Evolutionary conservation across 106 monocot species (phyloP).

Genomic region (Ottelia alismoides): DNA sequence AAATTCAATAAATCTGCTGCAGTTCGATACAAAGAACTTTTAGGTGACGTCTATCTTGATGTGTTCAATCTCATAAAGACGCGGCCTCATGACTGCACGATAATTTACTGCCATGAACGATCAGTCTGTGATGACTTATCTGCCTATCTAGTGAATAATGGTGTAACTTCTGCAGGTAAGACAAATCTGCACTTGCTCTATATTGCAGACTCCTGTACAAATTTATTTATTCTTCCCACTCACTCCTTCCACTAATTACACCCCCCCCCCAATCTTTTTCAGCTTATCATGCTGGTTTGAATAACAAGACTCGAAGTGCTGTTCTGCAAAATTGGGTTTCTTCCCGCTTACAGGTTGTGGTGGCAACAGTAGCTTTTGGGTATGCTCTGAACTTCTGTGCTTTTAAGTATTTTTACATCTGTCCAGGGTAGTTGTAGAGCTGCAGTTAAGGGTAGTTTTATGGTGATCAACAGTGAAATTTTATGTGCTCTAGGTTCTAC

Average conservation of each 20-base stretch:
- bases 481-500: too few relatives aligned
- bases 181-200: too few relatives aligned
- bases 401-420: too few relatives aligned
- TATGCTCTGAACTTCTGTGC: too few relatives aligned
- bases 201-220: background rate
- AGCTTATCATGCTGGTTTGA: constrained; percentile 97
- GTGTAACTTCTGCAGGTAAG: constrained; percentile 79
- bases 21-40: constrained; percentile 94
- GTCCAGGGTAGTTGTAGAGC: too few relatives aligned
- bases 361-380: constrained; percentile 98
- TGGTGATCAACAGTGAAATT: too few relatives aligned
- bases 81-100: constrained; percentile 55
- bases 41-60: constrained; percentile 57
- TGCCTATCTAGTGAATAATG: constrained; percentile 41
- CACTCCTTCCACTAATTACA: background rate
- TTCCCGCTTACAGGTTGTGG: constrained; percentile 79
- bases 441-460: too few relatives aligned
- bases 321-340: constrained; percentile 89
- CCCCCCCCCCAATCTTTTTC: background rate
- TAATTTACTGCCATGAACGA: constrained; percentile 90
- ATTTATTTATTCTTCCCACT: background rate
- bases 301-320: constrained; percentile 52
- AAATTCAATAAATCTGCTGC: too few relatives aligned
- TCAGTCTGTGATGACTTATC: constrained; percentile 66
- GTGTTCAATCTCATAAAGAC: constrained; percentile 58